These are phyloP conservation scores for Termitomyces sp. DNA, from an alignment of 768 basidiomycete species.

Conservation along the genomic window DNA sequence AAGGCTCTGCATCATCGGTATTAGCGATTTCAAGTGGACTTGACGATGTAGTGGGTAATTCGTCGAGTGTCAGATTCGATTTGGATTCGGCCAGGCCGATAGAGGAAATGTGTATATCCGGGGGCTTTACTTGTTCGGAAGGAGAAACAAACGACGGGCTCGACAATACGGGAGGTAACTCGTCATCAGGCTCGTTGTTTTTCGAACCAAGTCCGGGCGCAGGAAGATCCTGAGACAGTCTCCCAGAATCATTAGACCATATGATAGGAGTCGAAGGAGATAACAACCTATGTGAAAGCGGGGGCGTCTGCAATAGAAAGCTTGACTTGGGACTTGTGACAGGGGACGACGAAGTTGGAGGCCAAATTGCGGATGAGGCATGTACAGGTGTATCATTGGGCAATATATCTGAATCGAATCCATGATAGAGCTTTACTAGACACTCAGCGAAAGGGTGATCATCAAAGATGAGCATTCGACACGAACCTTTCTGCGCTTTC, in stretches of 20 bases:
- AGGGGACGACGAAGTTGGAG: neutral
- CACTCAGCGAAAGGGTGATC: neutral
- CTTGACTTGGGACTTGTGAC: slow-evolving; percentile 5
- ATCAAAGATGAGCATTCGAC: neutral
- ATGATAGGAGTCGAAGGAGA: neutral
- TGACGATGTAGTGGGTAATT: neutral
- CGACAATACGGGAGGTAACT: neutral
- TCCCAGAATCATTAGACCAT: neutral
- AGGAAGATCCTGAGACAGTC: neutral
- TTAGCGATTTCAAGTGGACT: neutral
- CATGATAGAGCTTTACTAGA: neutral
- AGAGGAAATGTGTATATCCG: neutral
- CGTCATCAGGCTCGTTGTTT: neutral
- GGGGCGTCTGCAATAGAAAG: neutral
- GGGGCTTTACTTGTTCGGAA: neutral
- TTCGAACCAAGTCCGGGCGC: neutral
- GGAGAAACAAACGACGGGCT: neutral
- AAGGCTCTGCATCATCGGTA: neutral
- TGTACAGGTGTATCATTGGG: neutral
- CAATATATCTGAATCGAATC: neutral
- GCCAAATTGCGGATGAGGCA: neutral
- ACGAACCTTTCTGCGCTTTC: slow-evolving; percentile 14
- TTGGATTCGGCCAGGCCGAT: neutral
- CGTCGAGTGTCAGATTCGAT: neutral
- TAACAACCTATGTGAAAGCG: neutral